Percentiles rank a stretch among this genome's conserved stretches.
Evolutionary conservation across 176 grass and related monocot species (phyloP).

Genomic region (Avena eriantha): DNA sequence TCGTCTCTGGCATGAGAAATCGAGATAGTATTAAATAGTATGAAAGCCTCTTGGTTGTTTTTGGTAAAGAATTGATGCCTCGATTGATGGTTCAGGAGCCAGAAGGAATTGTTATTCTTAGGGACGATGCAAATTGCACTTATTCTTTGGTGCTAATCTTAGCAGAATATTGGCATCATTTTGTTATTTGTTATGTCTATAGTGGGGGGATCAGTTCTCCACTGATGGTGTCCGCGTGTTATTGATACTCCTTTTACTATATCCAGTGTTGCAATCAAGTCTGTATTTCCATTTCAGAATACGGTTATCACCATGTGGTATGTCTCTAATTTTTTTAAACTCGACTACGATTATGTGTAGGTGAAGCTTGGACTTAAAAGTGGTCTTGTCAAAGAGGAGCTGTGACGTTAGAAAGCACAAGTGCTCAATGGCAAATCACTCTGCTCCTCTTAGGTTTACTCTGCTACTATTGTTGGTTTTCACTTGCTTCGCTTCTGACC

Average conservation of each 20-base stretch:
- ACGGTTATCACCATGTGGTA: background rate
- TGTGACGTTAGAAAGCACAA: background rate
- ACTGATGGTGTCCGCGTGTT: background rate
- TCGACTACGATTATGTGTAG: conserved; percentile 17
- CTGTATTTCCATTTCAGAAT: background rate
- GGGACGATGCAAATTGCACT: background rate
- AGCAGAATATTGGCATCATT: background rate
- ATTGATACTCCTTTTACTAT: background rate
- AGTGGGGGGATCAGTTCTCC: conserved; percentile 43
- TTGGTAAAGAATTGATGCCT: background rate
- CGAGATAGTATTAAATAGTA: conserved; percentile 20
- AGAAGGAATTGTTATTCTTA: background rate
- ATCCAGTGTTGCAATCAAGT: conserved; percentile 1
- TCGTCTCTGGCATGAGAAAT: conserved; percentile 20
- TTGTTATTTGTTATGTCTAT: conserved; percentile 14
- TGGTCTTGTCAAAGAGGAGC: conserved; percentile 12
- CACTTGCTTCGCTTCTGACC: conserved; percentile 43
- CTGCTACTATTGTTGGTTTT: conserved; percentile 22
- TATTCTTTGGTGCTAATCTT: conserved; percentile 23
- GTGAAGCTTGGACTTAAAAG: conserved; percentile 24
- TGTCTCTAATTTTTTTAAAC: background rate
- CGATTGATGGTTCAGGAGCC: background rate
- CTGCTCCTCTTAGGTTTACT: conserved; percentile 39
- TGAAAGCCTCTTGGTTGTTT: background rate
- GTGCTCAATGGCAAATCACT: conserved; percentile 42